These are phyloP conservation scores for Hippophae gyantsensis DNA, from an alignment of 306 rosid genomes.

Conservation along the genomic window DNA sequence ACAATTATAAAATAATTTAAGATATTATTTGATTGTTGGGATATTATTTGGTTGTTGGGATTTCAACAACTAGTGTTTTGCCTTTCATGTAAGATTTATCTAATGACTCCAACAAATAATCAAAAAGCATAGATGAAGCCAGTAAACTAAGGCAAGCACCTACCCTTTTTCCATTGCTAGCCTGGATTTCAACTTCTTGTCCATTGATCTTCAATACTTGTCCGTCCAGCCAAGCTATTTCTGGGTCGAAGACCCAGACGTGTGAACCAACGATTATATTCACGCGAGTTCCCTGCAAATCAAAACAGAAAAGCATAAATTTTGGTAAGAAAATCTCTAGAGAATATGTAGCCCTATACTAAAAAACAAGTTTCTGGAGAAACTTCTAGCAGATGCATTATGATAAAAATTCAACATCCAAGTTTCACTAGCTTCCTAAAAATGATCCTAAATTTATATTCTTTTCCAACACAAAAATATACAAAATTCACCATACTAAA, in stretches of 20 bases:
- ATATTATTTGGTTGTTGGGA: too few species aligned
- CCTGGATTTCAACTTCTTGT: slow-evolving; percentile 56
- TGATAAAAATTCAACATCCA: too few species aligned
- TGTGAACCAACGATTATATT: slow-evolving; percentile 86
- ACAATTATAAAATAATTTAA: too few species aligned
- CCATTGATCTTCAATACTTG: slow-evolving; percentile 68
- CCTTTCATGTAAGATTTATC: too few species aligned
- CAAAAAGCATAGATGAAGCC: not conserved
- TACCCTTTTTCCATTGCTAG: slow-evolving; percentile 67
- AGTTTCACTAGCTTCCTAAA: too few species aligned
- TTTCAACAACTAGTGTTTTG: too few species aligned
- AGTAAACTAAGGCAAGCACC: slow-evolving; percentile 12
- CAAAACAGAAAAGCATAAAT: slow-evolving; percentile 15
- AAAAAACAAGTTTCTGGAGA: not conserved
- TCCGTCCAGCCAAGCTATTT: slow-evolving; percentile 67
- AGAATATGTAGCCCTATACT: not conserved
- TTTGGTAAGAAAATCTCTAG: not conserved
- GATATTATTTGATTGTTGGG: too few species aligned
- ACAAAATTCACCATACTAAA: not conserved
- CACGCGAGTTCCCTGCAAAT: slow-evolving; percentile 83
- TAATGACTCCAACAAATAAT: not conserved
- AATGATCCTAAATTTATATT: not conserved
- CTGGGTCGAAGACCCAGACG: slow-evolving; percentile 85
- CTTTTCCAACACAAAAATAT: not conserved
- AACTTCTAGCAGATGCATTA: not conserved